Base-by-base conservation (phyloP, 2,329 filamentous ascomycete species). In the Dactylonectria estremocensis region DNA sequence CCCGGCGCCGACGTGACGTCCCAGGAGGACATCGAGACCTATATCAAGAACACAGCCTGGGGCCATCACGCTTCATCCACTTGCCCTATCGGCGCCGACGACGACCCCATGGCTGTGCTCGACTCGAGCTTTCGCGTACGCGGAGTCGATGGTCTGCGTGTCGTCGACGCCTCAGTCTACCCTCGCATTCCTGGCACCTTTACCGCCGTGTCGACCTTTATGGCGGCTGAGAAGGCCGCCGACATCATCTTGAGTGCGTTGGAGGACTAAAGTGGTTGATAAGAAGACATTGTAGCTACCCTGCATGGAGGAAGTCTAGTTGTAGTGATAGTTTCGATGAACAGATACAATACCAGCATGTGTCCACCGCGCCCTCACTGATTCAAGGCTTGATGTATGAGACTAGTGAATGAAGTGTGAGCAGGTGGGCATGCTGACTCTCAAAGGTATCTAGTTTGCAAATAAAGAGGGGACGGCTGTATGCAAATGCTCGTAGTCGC, bases 61-160 rank as follows among this genome's bases (percentile, higher is more conserved):
- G 77, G 78, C 7, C 79, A 81, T 37, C 79, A 80, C 50, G 79
- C 78, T 3, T 79, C 77, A 0, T 80, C 72, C 0, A 80, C 76
- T 8, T 80, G 78, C 57, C 78, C 78, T 0, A 80, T 80, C 5
- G 79, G 78, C 1, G 63, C 76, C 0, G 75, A 79, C 6, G 69
- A 73, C 22, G 79, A 80, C 37, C 69, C 72, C 14, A 73, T 77
- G 71, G 78, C 84, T 0, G 85, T 87, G 8, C 82, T 88, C 1
- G 85, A 87, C 67, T 80, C 82, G 35, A 83, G 84, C 75, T 84
- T 86, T 58, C 80, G 85, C 53, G 86, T 87, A 3, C 68, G 77
- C 77, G 86, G 75, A n/a, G 83, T 83, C 3, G 69, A 79, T 35
- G 84, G 84, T 56, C 80, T 85, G 22, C 78, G 83, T 64, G 83